These are phyloP conservation scores for Paramecium sexaurelia DNA, from an alignment of 73 alveolate genomes.

Conservation along the genomic window DNA sequence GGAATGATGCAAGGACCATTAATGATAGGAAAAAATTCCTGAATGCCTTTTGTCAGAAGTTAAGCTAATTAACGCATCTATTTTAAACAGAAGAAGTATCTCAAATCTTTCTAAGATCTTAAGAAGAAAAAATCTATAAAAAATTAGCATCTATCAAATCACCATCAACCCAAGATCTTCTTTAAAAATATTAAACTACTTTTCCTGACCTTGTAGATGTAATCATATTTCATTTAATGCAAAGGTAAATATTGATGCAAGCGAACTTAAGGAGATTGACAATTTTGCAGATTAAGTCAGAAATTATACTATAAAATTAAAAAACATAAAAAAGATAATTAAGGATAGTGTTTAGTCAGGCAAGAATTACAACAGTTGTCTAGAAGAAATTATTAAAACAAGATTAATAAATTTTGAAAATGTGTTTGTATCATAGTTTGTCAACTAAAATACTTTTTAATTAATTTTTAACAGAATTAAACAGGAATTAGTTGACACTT, in stretches of 20 bases:
- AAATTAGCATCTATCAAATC: background rate
- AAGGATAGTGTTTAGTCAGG: conserved; percentile 10
- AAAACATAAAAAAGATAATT: background rate
- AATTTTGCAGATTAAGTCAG: conserved; percentile 33
- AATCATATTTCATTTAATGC: background rate
- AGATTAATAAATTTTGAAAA: background rate
- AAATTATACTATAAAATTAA: background rate
- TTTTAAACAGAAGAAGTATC: background rate
- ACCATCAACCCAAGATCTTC: background rate
- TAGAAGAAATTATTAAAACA: background rate
- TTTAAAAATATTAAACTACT: background rate
- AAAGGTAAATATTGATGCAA: background rate
- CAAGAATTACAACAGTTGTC: background rate
- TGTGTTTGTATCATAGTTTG: background rate
- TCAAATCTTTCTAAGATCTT: background rate
- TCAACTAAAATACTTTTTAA: background rate
- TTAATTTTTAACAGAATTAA: background rate
- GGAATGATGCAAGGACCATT: conserved; percentile 16
- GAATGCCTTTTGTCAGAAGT: background rate
- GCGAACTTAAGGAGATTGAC: background rate
- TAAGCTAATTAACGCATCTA: background rate
- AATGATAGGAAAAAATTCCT: conserved; percentile 11
- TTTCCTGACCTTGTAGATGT: background rate
- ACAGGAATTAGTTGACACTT: background rate
- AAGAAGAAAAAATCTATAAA: conserved; percentile 14